Evolutionary conservation across 768 basidiomycete genomes (phyloP).

Genomic region (Boletus pseudopeckii): DNA sequence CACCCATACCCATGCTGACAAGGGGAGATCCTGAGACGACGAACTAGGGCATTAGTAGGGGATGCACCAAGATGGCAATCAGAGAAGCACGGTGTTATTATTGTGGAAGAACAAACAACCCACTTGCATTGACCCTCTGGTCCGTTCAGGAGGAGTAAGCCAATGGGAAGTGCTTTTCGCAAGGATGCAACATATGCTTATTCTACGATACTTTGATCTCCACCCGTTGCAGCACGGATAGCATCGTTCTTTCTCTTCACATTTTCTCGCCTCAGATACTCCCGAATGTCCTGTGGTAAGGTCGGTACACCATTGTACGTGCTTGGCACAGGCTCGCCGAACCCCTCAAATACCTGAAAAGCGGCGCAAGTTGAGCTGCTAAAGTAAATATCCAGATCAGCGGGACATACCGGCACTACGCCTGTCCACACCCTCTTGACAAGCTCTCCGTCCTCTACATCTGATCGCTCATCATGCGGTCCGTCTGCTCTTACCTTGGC

Average conservation of each 20-base stretch:
- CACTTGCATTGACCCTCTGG: background rate
- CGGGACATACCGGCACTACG: conserved; percentile 19
- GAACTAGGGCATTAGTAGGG: background rate
- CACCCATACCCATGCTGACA: background rate
- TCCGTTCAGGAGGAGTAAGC: background rate
- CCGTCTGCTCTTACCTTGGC: conserved; percentile 24
- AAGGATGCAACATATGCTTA: background rate
- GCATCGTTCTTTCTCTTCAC: conserved; percentile 24
- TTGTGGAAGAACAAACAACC: background rate
- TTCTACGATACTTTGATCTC: conserved; percentile 30
- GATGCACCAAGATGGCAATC: background rate
- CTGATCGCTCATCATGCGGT: conserved; percentile 19
- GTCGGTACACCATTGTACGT: conserved; percentile 14
- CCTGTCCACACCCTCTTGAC: conserved; percentile 23
- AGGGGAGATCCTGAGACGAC: background rate
- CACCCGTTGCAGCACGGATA: conserved; percentile 24
- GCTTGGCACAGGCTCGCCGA: conserved; percentile 24
- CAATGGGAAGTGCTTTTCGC: background rate
- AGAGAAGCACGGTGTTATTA: background rate
- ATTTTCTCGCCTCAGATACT: conserved; percentile 21
- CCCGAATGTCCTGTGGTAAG: conserved; percentile 20
- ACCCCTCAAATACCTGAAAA: conserved; percentile 23
- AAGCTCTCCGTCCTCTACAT: conserved; percentile 15
- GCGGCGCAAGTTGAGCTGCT: background rate
- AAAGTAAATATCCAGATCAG: background rate